Conservation (phyloP, 2,329 filamentous ascomycete genomes). For the Aphanoascus verrucosus region DNA sequence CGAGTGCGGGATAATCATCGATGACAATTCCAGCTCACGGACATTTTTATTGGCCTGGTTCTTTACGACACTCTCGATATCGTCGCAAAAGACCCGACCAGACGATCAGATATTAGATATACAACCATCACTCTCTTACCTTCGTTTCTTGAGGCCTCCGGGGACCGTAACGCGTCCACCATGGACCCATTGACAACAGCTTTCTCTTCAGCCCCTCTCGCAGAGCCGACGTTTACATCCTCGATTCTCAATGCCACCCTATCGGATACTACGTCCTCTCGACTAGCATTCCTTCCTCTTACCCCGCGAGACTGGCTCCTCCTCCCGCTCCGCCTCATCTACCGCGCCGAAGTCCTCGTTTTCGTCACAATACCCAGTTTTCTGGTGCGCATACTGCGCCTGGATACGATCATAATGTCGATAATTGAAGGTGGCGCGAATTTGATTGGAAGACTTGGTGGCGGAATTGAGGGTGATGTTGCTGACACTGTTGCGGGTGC, state of each 20-base stretch:
- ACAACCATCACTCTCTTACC: not conserved
- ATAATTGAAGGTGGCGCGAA: constrained; percentile 11
- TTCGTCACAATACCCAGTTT: constrained; percentile 15
- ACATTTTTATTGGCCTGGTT: too few species aligned
- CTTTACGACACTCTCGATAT: too few species aligned
- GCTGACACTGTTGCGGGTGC: constrained; percentile 15
- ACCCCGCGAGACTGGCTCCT: constrained; percentile 10
- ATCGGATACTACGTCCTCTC: not conserved
- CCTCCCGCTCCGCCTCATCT: constrained; percentile 16
- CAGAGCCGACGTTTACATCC: not conserved
- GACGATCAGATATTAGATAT: not conserved
- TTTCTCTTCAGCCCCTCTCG: not conserved
- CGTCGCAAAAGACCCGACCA: too few species aligned
- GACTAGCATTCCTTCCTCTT: not conserved
- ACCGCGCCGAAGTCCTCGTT: constrained; percentile 16
- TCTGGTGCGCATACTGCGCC: constrained; percentile 12
- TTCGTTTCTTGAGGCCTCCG: not conserved
- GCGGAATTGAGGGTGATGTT: constrained; percentile 1
- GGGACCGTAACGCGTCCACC: not conserved
- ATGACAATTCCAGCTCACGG: too few species aligned
- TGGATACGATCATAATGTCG: constrained; percentile 10
- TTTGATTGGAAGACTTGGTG: constrained; percentile 4
- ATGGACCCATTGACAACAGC: constrained; percentile 8
- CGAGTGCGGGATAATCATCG: too few species aligned
- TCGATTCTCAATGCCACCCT: not conserved